Percentiles rank a stretch among this genome's conserved stretches.
These are phyloP conservation scores for Stagonosporopsis rhizophila DNA, from an alignment of 2,329 filamentous ascomycete species.

Conservation along the genomic window DNA sequence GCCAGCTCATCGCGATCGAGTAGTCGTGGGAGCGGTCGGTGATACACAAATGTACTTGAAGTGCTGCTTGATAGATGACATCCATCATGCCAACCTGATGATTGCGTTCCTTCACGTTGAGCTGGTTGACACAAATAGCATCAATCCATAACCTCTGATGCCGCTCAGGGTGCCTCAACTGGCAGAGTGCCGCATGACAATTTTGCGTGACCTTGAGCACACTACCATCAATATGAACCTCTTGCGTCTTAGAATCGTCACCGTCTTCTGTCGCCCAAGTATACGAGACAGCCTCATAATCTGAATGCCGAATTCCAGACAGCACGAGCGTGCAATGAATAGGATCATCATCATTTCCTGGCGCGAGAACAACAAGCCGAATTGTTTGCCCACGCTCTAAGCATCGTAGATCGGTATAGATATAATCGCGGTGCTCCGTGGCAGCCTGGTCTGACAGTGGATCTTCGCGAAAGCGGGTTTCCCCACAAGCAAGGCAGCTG, in stretches of 20 bases:
- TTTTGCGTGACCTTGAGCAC: not conserved
- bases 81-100: conserved; percentile 1
- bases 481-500: not conserved
- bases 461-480: not conserved
- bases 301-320: not conserved
- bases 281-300: not conserved
- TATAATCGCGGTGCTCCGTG: not conserved
- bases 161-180: not conserved
- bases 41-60: not conserved
- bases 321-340: not conserved
- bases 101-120: not conserved
- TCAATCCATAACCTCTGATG: not conserved
- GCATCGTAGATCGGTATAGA: not conserved
- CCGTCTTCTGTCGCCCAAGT: conserved; percentile 5
- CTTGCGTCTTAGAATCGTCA: not conserved
- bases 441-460: not conserved
- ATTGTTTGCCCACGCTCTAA: not conserved
- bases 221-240: not conserved
- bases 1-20: not conserved
- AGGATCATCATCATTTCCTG: not conserved
- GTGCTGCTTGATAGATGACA: not conserved
- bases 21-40: not conserved
- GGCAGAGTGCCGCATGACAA: not conserved
- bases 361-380: not conserved
- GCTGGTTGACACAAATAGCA: conserved; percentile 1